These are phyloP conservation scores for Puccinia horiana DNA, from an alignment of 1,284 basidiomycete species.

Conservation along the genomic window DNA sequence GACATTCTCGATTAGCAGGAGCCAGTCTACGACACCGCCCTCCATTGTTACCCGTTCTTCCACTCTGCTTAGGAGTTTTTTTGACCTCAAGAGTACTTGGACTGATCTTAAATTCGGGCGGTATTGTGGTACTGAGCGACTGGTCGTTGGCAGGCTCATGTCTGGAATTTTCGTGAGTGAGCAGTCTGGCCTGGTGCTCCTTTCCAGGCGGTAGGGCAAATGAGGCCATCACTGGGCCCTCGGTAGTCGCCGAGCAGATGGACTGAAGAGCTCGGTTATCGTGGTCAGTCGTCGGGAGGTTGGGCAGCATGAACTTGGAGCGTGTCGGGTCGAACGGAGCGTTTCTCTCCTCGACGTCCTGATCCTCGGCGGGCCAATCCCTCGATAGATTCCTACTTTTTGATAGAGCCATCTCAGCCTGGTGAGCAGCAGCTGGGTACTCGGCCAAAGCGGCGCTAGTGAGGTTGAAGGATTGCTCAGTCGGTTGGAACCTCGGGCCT, in stretches of 20 bases:
- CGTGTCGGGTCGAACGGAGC: background rate
- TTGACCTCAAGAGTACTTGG: background rate
- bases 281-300: background rate
- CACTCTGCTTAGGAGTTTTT: background rate
- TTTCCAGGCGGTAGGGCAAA: constrained; percentile 5
- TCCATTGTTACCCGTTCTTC: constrained; percentile 20
- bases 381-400: background rate
- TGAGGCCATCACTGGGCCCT: constrained; percentile 16
- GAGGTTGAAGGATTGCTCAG: constrained; percentile 4
- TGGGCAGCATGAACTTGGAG: constrained; percentile 5
- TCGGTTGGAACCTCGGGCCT: background rate
- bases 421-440: background rate
- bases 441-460: background rate
- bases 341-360: background rate
- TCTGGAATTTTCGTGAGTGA: background rate
- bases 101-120: background rate
- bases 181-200: background rate
- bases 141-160: background rate
- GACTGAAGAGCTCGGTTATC: background rate
- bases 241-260: background rate
- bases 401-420: background rate
- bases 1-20: constrained; percentile 24
- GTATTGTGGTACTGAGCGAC: background rate
- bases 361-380: background rate
- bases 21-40: constrained; percentile 23